Evolutionary conservation across 768 basidiomycete genomes (phyloP).

Genomic region (Amanita rimosa): DNA sequence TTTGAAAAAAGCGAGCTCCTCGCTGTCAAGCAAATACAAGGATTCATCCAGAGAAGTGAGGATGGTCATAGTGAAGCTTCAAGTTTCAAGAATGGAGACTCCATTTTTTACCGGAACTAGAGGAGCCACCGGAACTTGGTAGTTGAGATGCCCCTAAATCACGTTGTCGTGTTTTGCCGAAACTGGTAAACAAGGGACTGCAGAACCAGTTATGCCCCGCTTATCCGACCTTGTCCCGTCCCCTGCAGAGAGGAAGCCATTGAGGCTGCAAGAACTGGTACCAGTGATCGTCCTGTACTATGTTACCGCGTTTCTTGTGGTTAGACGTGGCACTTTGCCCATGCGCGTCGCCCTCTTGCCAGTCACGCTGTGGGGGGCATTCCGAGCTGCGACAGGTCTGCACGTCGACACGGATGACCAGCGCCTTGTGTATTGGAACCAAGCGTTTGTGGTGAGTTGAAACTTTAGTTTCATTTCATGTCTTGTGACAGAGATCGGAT

Average conservation of each 20-base stretch:
- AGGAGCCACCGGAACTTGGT: not conserved
- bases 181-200: not conserved
- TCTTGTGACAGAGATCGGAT: too few relatives aligned
- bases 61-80: not conserved
- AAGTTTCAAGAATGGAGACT: not conserved
- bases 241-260: constrained; percentile 21
- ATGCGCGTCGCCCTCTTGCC: constrained; percentile 39
- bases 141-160: not conserved
- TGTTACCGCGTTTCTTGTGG: constrained; percentile 40
- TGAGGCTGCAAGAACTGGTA: constrained; percentile 25
- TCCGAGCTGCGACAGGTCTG: constrained; percentile 30
- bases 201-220: not conserved
- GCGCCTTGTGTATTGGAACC: constrained; percentile 29
- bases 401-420: constrained; percentile 27
- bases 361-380: constrained; percentile 30
- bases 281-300: constrained; percentile 36
- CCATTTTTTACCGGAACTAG: not conserved
- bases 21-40: constrained; percentile 15
- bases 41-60: constrained; percentile 12
- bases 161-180: not conserved
- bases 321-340: constrained; percentile 29
- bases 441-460: constrained; percentile 30
- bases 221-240: constrained; percentile 1
- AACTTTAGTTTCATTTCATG: not conserved
- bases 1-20: constrained; percentile 24